phyloP scores from a whole-genome alignment of 2,329 filamentous ascomycete genomes.

The Tolypocladium pustulatum region DNA sequence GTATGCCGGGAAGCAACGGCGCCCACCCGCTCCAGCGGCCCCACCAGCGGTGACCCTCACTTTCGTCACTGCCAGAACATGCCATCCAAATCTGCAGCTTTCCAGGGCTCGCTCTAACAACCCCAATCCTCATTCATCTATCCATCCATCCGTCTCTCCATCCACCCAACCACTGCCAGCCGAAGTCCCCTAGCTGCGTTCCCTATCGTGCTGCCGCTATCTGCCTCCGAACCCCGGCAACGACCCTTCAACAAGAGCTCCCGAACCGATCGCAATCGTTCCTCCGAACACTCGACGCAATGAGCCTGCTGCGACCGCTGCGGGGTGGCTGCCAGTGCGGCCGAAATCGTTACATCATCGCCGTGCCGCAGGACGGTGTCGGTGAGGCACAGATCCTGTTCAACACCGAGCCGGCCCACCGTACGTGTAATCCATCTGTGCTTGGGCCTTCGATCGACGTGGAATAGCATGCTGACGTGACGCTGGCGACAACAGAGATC shows the following conservation, averaged over 20 bases:
- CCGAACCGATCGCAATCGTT: neutral
- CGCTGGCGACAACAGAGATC: slow-evolving; percentile 33
- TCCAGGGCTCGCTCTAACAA: neutral
- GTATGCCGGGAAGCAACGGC: neutral
- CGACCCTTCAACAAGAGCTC: neutral
- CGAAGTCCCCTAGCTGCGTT: neutral
- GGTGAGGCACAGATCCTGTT: slow-evolving; percentile 62
- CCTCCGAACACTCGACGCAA: slow-evolving; percentile 11
- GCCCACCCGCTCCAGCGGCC: neutral
- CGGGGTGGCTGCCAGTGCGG: slow-evolving; percentile 77
- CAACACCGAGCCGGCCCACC: slow-evolving; percentile 56
- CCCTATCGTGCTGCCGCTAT: neutral
- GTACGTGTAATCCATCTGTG: slow-evolving; percentile 42
- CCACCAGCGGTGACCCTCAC: neutral
- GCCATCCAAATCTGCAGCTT: neutral
- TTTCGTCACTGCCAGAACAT: neutral
- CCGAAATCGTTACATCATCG: slow-evolving; percentile 70
- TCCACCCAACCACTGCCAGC: neutral
- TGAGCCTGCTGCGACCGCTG: slow-evolving; percentile 44
- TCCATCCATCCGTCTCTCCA: neutral
- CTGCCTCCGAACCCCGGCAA: neutral
- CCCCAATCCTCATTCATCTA: neutral
- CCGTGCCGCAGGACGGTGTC: slow-evolving; percentile 49
- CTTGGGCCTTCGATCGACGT: neutral
- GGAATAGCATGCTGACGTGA: neutral